Conservation (phyloP, 805 yeast species). For the Helenozyma baotianmanensis region DNA sequence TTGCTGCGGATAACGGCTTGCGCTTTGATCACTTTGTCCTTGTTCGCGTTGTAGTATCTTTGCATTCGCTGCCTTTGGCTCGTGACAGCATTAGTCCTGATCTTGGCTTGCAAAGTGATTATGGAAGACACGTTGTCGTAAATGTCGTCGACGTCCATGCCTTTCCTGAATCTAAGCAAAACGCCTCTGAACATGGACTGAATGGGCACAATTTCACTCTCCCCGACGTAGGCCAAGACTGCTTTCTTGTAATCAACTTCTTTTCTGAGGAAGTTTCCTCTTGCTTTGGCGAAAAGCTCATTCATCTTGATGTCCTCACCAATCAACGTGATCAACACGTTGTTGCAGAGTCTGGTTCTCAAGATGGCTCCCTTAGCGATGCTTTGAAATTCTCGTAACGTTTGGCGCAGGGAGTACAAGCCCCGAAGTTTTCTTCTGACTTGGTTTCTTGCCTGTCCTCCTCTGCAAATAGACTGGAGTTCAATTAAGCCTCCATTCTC, state of each 20-base stretch:
- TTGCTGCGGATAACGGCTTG: constrained; percentile 72
- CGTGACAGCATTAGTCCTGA: constrained; percentile 48
- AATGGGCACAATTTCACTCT: constrained; percentile 28
- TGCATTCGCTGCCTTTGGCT: constrained; percentile 24
- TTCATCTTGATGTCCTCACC: constrained; percentile 35
- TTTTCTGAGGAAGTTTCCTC: constrained; percentile 39
- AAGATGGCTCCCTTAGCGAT: constrained; percentile 43
- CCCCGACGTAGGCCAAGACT: constrained; percentile 13
- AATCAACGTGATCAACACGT: constrained; percentile 37
- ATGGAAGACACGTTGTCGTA: constrained; percentile 41
- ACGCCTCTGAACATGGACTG: constrained; percentile 66
- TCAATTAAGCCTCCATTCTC: constrained; percentile 15
- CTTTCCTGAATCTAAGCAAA: constrained; percentile 51
- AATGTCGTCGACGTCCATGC: constrained; percentile 49
- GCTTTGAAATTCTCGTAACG: constrained; percentile 33
- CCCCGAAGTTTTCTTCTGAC: constrained; percentile 13
- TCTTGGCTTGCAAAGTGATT: constrained; percentile 47
- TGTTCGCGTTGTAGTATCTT: constrained; percentile 50
- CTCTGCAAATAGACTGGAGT: constrained; percentile 40
- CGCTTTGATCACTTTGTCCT: constrained; percentile 58
- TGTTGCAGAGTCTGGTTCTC: constrained; percentile 40
- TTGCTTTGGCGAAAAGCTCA: constrained; percentile 37
- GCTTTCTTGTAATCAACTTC: constrained; percentile 16
- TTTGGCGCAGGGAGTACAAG: constrained; percentile 3
- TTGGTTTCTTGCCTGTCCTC: constrained; percentile 26